Base-by-base conservation (phyloP, 148 eudicot genomes). In the Pouteria glomerata region DNA sequence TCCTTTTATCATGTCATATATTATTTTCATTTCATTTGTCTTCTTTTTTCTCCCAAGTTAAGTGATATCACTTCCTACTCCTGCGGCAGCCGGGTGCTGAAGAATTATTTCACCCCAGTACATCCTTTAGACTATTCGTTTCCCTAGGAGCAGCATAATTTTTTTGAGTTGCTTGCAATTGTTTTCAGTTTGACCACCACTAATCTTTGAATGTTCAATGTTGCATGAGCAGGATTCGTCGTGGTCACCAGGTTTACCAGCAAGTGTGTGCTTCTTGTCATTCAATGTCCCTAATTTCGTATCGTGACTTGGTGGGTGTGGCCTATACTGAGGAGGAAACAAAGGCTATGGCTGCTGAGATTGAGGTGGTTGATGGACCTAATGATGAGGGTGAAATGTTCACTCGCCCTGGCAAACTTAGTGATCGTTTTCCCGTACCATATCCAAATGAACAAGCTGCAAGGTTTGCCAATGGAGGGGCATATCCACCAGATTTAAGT, bases 331-430 rank as follows among this genome's bases (percentile, higher is more conserved):
- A 94, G 77, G 98, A 94, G 26, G 97, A 94, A 82, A 82, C 85
- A 14, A 94, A 94, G 81, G 97, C 96, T 59, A 94, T 91, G 98
- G 98, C 96, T 19, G 97, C 97, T 83, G 98, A 93, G 78, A 90
- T 93, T 77, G 97, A 93, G 89, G 98, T 94, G 31, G 84, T 66
- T 50, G 98, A 94, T 87, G 98, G 98, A 41, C 98, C 98, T 62
- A 94, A 94, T 79, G 98, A 94, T 69, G 98, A 94, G 88, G 98
- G 98, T 71, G 98, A 94, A 76, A 94, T 91, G 97, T 94, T 89
- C 66, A 81, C 88, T 62, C 98, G 98, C 52, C 97, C 98, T 75
- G 98, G 98, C 35, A 94, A 94, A 77, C 82, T 94, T 30, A 94
- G 97, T 76, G 98, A 94, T 59, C 87, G 97, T 31, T 80, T 94